Conservation (phyloP, 2,329 filamentous ascomycete species). For the Fusarium sp. region DNA sequence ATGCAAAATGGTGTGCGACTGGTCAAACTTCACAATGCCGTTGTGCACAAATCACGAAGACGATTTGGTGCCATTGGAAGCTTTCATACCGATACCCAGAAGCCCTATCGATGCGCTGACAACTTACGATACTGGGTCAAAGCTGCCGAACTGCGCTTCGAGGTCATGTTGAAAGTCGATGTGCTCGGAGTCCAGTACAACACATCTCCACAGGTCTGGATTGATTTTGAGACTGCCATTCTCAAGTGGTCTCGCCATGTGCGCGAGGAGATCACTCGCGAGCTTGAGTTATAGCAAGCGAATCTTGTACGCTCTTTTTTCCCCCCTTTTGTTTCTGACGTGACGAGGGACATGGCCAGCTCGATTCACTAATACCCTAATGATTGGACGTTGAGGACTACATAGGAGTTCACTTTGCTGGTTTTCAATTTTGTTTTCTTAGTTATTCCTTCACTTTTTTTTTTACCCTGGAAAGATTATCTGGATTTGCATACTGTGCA, state of each 20-base stretch:
- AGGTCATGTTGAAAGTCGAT: slow-evolving; percentile 82
- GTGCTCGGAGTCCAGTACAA: slow-evolving; percentile 87
- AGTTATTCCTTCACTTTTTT: slow-evolving; percentile 7
- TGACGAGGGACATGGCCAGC: slow-evolving; percentile 3
- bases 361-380: slow-evolving; percentile 27
- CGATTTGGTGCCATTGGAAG: slow-evolving; percentile 89
- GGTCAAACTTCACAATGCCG: slow-evolving; percentile 87
- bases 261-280: slow-evolving; percentile 80
- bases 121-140: slow-evolving; percentile 97
- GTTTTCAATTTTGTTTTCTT: slow-evolving; percentile 9
- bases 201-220: slow-evolving; percentile 74
- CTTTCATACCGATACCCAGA: slow-evolving; percentile 91
- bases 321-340: not conserved
- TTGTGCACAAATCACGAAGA: slow-evolving; percentile 82
- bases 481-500: slow-evolving; percentile 38
- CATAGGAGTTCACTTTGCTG: slow-evolving; percentile 36
- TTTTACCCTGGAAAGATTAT: slow-evolving; percentile 20
- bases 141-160: slow-evolving; percentile 92
- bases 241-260: slow-evolving; percentile 84
- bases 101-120: slow-evolving; percentile 92
- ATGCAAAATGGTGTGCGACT: slow-evolving; percentile 83
- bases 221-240: slow-evolving; percentile 82
- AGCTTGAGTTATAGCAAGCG: slow-evolving; percentile 57
- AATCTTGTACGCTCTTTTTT: not conserved
- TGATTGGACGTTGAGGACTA: slow-evolving; percentile 40